Percentiles rank a stretch among this genome's conserved stretches.
phyloP scores from a whole-genome alignment of 495 filamentous ascomycete species.

The Polyplosphaeria fusca region DNA sequence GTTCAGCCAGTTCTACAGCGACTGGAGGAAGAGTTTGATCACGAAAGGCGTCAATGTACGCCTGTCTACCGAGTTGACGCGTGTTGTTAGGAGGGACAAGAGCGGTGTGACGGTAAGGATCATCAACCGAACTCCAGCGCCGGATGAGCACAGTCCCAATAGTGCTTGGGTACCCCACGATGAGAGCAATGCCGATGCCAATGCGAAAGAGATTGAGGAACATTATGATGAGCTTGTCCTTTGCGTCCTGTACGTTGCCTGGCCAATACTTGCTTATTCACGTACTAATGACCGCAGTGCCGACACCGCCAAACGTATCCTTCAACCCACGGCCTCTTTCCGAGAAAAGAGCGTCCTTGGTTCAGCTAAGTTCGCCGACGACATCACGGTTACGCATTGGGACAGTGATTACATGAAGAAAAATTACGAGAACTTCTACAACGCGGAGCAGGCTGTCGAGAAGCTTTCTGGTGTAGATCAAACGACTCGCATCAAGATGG shows the following conservation, averaged over 20 bases:
- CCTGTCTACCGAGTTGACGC: slow-evolving; percentile 59
- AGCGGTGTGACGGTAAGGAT: slow-evolving; percentile 54
- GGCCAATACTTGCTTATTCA: background rate
- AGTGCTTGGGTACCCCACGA: slow-evolving; percentile 41
- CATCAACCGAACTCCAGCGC: slow-evolving; percentile 40
- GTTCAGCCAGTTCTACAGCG: slow-evolving; percentile 65
- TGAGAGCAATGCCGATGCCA: slow-evolving; percentile 42
- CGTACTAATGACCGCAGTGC: slow-evolving; percentile 44
- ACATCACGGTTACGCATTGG: slow-evolving; percentile 79
- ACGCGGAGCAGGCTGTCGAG: slow-evolving; percentile 43
- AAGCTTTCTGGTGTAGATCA: slow-evolving; percentile 50
- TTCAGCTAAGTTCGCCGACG: slow-evolving; percentile 73
- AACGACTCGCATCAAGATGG: slow-evolving; percentile 51
- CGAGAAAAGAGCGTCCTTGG: slow-evolving; percentile 66
- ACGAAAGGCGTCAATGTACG: slow-evolving; percentile 63
- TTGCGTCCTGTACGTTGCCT: slow-evolving; percentile 52
- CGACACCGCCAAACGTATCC: slow-evolving; percentile 66
- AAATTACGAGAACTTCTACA: slow-evolving; percentile 71
- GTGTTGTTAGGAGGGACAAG: slow-evolving; percentile 55
- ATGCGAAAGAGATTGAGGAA: slow-evolving; percentile 42
- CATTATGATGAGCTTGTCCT: slow-evolving; percentile 71
- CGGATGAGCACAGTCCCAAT: slow-evolving; percentile 40
- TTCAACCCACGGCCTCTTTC: slow-evolving; percentile 60
- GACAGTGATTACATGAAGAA: slow-evolving; percentile 71
- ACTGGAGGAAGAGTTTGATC: slow-evolving; percentile 62